These are phyloP conservation scores for Ophiocordyceps australis DNA, from an alignment of 2,329 filamentous ascomycete genomes.

Conservation along the genomic window DNA sequence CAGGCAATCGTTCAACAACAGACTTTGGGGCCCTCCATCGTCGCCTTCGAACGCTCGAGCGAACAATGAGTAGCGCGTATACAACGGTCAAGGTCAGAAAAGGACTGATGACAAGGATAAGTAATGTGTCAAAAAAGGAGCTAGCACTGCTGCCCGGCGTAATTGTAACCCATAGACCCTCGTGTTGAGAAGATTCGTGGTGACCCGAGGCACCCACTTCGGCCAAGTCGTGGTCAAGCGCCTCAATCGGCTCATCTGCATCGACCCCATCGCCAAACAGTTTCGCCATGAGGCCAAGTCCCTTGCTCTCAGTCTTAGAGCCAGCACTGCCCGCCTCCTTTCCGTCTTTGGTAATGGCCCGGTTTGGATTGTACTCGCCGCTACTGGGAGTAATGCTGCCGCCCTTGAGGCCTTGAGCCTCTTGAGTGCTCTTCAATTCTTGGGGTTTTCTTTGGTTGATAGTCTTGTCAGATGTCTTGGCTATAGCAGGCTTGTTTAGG, in stretches of 20 bases:
- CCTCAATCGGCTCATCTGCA: neutral
- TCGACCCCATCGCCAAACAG: conserved; percentile 27
- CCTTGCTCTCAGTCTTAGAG: conserved; percentile 12
- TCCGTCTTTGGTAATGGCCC: conserved; percentile 1
- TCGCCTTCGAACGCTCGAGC: conserved; percentile 73
- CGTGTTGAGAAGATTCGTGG: conserved; percentile 17
- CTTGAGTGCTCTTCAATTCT: conserved; percentile 1
- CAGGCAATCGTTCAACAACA: conserved; percentile 83
- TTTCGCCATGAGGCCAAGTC: conserved; percentile 25
- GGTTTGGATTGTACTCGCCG: conserved; percentile 39
- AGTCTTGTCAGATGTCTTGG: conserved; percentile 1
- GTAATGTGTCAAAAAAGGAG: conserved; percentile 86
- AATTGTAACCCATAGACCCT: conserved; percentile 92
- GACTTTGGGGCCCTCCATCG: conserved; percentile 97
- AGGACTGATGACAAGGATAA: conserved; percentile 93
- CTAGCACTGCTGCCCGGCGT: conserved; percentile 78
- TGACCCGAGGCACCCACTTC: conserved; percentile 3
- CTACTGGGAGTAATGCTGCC: conserved; percentile 56
- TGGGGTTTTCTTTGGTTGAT: conserved; percentile 1
- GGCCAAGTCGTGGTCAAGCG: conserved; percentile 5
- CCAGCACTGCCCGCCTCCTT: conserved; percentile 1
- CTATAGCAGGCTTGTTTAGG: conserved; percentile 9
- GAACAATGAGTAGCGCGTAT: conserved; percentile 71
- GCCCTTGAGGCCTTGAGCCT: conserved; percentile 28
- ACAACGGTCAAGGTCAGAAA: conserved; percentile 84